Conservation (phyloP, 768 basidiomycete species). For the Lentinula raphanica region DNA sequence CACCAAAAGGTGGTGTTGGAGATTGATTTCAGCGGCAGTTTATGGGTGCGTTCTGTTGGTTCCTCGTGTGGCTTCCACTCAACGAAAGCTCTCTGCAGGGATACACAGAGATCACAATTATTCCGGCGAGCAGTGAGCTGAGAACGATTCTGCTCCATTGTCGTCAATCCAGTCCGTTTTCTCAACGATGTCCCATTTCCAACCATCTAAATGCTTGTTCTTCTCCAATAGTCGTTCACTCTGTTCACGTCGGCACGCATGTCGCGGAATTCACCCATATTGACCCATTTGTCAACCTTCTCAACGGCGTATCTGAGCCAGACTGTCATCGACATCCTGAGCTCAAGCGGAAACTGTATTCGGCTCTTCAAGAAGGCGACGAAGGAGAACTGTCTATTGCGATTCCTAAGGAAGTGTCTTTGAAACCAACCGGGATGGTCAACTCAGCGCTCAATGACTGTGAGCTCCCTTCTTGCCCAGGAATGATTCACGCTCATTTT, state of each 20-base stretch:
- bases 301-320: conserved; percentile 42
- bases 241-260: conserved; percentile 66
- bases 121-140: conserved; percentile 75
- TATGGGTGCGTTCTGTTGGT: conserved; percentile 58
- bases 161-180: conserved; percentile 73
- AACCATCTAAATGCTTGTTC: conserved; percentile 12
- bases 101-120: conserved; percentile 87
- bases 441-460: conserved; percentile 54
- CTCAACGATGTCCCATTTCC: neutral
- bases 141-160: conserved; percentile 84
- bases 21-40: conserved; percentile 83
- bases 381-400: conserved; percentile 93
- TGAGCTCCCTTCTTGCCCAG: conserved; percentile 23
- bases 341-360: conserved; percentile 86
- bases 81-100: conserved; percentile 48
- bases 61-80: conserved; percentile 1
- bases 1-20: conserved; percentile 95
- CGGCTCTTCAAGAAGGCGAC: conserved; percentile 84
- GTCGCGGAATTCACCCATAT: conserved; percentile 73
- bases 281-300: conserved; percentile 67
- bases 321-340: conserved; percentile 91
- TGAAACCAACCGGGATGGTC: conserved; percentile 53
- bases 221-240: conserved; percentile 54
- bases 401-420: conserved; percentile 67
- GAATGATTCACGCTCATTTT: neutral